Conservation (phyloP, 345 rosid species). For the Bretschneidera sinensis region DNA sequence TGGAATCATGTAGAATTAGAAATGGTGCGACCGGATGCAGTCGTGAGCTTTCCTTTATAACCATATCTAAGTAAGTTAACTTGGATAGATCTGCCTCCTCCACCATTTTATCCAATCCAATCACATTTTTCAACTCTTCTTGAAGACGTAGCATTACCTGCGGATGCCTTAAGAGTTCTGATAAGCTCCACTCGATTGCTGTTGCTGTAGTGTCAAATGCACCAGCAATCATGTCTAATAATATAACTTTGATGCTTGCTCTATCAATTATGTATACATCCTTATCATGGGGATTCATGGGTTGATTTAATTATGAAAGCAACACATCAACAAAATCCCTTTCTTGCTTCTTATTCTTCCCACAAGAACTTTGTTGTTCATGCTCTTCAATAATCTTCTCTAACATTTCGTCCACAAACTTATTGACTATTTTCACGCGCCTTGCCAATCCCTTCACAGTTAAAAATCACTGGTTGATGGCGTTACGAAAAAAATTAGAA, state of each 20-base stretch:
- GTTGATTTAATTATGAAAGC: constrained; percentile 13
- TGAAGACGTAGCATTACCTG: too few species aligned
- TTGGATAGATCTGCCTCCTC: constrained; percentile 21
- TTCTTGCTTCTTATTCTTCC: too few species aligned
- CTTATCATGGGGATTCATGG: not conserved
- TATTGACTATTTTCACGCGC: too few species aligned
- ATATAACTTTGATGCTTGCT: constrained; percentile 21
- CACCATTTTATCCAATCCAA: constrained; percentile 21
- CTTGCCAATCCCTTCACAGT: too few species aligned
- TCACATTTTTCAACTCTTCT: not conserved
- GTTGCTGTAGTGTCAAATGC: constrained; percentile 18
- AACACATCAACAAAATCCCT: constrained; percentile 23
- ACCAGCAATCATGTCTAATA: constrained; percentile 24
- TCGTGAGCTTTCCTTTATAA: constrained; percentile 8
- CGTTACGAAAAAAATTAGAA: too few species aligned
- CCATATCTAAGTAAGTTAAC: constrained; percentile 13
- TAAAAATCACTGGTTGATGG: too few species aligned
- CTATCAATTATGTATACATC: constrained; percentile 7
- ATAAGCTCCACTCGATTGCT: constrained; percentile 25
- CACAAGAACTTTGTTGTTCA: too few species aligned
- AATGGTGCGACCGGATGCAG: too few species aligned
- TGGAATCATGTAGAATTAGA: constrained; percentile 17
- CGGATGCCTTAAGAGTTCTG: constrained; percentile 25
- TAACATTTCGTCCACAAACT: too few species aligned
- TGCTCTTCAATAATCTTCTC: too few species aligned